These are phyloP conservation scores for Aquilaria yunnanensis DNA, from an alignment of 345 rosid genomes.

Conservation along the genomic window DNA sequence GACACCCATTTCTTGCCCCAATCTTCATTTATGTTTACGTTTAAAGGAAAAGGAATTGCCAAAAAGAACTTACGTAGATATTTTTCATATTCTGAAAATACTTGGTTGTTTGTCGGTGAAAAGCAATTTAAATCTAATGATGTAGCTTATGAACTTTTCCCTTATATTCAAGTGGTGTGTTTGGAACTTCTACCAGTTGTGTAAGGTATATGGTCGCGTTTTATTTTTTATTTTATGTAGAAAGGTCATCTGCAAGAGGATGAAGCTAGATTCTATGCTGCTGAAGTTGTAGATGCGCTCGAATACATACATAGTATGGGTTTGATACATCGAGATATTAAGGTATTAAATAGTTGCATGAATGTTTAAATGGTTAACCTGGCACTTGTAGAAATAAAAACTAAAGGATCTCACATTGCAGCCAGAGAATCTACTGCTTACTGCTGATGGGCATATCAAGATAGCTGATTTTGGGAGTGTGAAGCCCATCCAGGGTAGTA, in stretches of 20 bases:
- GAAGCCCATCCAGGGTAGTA: conserved; percentile 94
- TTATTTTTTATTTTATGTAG: conserved; percentile 32
- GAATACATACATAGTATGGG: conserved; percentile 92
- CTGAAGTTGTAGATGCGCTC: conserved; percentile 94
- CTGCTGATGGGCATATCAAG: conserved; percentile 80
- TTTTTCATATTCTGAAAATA: no score
- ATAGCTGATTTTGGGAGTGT: conserved; percentile 99
- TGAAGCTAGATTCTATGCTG: conserved; percentile 89
- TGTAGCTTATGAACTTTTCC: no score
- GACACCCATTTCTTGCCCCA: no score
- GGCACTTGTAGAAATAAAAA: conserved; percentile 6
- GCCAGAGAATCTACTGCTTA: conserved; percentile 93
- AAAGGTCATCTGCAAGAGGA: conserved; percentile 75
- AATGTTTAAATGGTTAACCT: conserved; percentile 6
- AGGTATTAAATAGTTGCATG: conserved; percentile 38
- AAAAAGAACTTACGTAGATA: no score
- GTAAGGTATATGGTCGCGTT: no score
- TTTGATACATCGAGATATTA: conserved; percentile 94
- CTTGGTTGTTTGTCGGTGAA: no score
- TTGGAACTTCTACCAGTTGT: no score
- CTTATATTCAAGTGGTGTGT: no score
- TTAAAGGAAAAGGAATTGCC: no score
- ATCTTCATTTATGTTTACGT: no score
- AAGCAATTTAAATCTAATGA: no score
- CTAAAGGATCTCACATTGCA: conserved; percentile 34